phyloP scores from a whole-genome alignment of 2,329 filamentous ascomycete genomes.

The Calonectria hongkongensis region DNA sequence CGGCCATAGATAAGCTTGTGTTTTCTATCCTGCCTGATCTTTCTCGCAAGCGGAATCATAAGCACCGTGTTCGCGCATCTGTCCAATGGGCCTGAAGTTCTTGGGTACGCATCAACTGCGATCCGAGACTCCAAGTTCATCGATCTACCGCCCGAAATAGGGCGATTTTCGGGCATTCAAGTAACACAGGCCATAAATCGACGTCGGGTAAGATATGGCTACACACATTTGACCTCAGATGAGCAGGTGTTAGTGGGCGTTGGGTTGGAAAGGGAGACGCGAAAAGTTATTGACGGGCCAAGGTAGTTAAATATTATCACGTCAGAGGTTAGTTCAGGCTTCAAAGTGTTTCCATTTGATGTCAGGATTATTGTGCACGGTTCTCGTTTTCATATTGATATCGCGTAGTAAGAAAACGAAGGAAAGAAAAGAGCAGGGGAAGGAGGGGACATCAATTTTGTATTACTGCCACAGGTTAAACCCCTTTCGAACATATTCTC shows the following conservation, averaged over 20 bases:
- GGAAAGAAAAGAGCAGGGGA: no score
- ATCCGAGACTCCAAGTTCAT: constrained; percentile 36
- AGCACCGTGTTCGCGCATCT: constrained; percentile 41
- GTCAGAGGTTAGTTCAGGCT: no score
- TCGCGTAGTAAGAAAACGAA: no score
- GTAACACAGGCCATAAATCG: background rate
- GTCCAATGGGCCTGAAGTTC: constrained; percentile 43
- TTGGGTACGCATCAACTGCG: constrained; percentile 43
- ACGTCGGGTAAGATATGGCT: background rate
- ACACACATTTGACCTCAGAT: background rate
- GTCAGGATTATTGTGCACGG: no score
- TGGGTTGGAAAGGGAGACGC: background rate
- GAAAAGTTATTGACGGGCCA: background rate
- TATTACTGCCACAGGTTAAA: no score
- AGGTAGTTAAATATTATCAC: background rate
- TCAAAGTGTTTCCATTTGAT: no score
- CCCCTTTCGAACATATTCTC: no score
- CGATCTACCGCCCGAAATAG: background rate
- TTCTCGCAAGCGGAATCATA: constrained; percentile 6
- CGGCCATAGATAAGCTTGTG: constrained; percentile 26
- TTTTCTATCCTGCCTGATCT: constrained; percentile 1
- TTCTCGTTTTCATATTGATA: no score
- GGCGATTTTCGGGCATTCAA: background rate
- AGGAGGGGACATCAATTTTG: no score
- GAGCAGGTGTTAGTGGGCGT: background rate